Evolutionary conservation across 495 filamentous ascomycete species (phyloP).

Genomic region (Evernia prunastri): DNA sequence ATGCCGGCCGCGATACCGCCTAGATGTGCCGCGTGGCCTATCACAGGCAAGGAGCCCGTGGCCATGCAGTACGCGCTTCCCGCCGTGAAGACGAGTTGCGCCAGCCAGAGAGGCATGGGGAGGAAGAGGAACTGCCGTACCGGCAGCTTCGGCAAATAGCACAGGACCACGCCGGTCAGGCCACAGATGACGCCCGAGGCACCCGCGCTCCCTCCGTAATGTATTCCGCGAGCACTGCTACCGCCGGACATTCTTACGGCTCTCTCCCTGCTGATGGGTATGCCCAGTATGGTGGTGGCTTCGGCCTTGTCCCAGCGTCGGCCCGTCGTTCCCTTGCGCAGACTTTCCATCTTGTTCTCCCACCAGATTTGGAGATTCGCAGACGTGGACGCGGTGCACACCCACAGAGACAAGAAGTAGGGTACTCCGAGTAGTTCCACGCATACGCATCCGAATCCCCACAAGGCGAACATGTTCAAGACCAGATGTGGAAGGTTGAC

Average conservation of each 20-base stretch:
- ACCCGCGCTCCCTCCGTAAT: neutral
- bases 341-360: neutral
- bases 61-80: conserved; percentile 6
- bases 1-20: conserved; percentile 15
- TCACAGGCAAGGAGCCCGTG: neutral
- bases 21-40: conserved; percentile 21
- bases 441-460: neutral
- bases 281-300: neutral
- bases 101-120: neutral
- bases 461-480: conserved; percentile 12
- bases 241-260: neutral
- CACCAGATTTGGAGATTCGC: neutral
- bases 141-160: neutral
- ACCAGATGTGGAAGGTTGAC: conserved; percentile 7
- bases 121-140: neutral
- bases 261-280: neutral
- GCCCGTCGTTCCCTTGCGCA: neutral
- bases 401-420: conserved; percentile 3
- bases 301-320: neutral
- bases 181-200: neutral
- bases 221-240: neutral
- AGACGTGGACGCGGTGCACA: conserved; percentile 1
- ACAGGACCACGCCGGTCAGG: neutral
- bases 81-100: neutral
- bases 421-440: neutral